Conservation (phyloP, 1,284 basidiomycete genomes). For the Moniliophthora roreri region DNA sequence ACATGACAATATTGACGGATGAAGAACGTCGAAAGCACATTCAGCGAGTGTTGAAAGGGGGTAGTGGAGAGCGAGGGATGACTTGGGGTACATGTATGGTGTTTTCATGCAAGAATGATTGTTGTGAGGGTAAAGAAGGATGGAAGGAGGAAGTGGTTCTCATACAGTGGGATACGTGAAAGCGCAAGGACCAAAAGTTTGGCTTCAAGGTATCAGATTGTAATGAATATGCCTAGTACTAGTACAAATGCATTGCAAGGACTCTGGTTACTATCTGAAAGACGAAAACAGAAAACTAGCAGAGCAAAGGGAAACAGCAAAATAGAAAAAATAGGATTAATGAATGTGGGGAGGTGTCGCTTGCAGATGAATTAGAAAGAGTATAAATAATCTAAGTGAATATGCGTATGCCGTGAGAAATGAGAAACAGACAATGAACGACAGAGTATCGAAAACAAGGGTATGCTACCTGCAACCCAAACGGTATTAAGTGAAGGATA, state of each 20-base stretch:
- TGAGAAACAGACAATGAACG: background rate
- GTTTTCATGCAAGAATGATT: constrained; percentile 77
- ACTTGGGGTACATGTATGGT: constrained; percentile 85
- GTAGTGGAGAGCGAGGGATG: constrained; percentile 54
- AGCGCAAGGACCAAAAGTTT: background rate
- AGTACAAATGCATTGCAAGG: constrained; percentile 3
- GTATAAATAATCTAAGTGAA: background rate
- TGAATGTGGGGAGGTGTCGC: background rate
- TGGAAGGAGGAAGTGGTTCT: constrained; percentile 78
- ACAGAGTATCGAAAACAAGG: background rate
- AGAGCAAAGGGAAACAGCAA: background rate
- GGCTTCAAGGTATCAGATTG: too few relatives aligned
- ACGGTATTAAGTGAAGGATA: background rate
- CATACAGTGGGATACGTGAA: constrained; percentile 66
- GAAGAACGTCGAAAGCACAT: constrained; percentile 60
- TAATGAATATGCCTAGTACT: background rate
- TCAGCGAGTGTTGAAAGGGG: constrained; percentile 48
- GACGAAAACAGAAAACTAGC: constrained; percentile 2
- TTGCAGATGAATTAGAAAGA: background rate
- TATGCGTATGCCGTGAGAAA: background rate
- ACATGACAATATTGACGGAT: constrained; percentile 51
- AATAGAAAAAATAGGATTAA: background rate
- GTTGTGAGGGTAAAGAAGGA: constrained; percentile 47
- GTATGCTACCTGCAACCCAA: too few relatives aligned
- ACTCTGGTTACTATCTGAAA: background rate